Base-by-base conservation (phyloP, 2,329 filamentous ascomycete genomes). In the Aspergillus pseudoterreus region DNA sequence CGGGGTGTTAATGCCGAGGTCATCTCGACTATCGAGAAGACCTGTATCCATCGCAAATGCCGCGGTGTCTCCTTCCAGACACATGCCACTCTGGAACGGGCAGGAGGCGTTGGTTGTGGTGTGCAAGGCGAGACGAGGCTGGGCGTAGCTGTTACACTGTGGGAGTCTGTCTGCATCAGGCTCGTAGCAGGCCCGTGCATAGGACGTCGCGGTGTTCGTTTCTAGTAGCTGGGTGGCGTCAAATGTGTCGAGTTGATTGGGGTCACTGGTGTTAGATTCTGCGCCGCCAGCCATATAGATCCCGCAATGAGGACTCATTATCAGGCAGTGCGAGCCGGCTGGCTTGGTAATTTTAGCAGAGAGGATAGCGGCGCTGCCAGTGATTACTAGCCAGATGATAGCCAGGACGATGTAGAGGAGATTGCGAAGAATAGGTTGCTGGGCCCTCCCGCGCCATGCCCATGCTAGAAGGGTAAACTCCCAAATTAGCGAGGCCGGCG, bases 341-440 rank as follows among this genome's bases (percentile, higher is more conserved):
- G 57, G 51, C 12, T 63, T 64, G 2, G 65, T 62, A 33, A 72
- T 58, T 12, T 61, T 60, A 0, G 67, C 68, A 1, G 68, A 70
- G 46, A 71, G 66, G 4, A 71, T 57, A 46, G 65, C 62, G 30
- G 65, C 61, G 4, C 62, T 49, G 8, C 49, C 58, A 30, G 68
- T 67, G 4, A 58, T 44, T 1, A 51, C 32, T 6, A 64, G 41
- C 43, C 63, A 57, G 8, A 60, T 11, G 4, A 63, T 4, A 4
- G 58, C 60, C 12, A 65, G 46, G 4, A 64, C 15, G 1, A 62
- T 43, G n/a, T 65, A 43, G 0, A 65, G 64, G 2, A 53, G 15
- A 12, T 14, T 45, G 2, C 51, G 47, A 4, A 49, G 22, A 10
- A 53, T 4, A 19, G 22, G 22, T 1, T 27, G 42, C 2, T 19